Evolutionary conservation across 2,329 filamentous ascomycete genomes (phyloP).

Genomic region (Aplosporella prunicola): DNA sequence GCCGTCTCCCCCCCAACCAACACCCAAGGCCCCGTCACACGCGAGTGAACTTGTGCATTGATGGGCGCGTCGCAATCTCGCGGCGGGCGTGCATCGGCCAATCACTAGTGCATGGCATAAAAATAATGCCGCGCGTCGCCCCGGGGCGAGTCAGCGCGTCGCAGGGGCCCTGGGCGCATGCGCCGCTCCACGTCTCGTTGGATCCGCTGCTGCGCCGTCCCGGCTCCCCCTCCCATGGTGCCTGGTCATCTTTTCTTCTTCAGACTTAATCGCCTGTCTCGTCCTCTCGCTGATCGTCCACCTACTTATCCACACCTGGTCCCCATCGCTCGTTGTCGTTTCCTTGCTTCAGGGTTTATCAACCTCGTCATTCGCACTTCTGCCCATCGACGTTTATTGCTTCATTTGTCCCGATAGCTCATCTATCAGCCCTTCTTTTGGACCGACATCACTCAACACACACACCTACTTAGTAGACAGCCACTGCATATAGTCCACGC

Average conservation of each 20-base stretch:
- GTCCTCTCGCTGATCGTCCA: constrained; percentile 29
- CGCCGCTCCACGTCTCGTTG: constrained; percentile 24
- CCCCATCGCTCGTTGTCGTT: constrained; percentile 28
- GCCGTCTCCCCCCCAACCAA: too few relatives aligned
- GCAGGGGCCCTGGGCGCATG: constrained; percentile 24
- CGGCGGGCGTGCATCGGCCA: constrained; percentile 10
- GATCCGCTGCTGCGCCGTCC: constrained; percentile 29
- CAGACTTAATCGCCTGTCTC: constrained; percentile 27
- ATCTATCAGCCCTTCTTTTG: constrained; percentile 31
- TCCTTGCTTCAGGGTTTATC: constrained; percentile 32
- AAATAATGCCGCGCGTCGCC: constrained; percentile 29
- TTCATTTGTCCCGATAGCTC: constrained; percentile 28
- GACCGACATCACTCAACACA: neutral
- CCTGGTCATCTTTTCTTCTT: constrained; percentile 36
- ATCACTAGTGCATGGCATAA: constrained; percentile 27
- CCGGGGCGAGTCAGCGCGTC: constrained; percentile 13
- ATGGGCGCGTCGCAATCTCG: constrained; percentile 13
- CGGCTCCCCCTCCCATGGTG: constrained; percentile 17
- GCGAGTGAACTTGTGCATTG: neutral
- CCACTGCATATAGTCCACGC: constrained; percentile 25
- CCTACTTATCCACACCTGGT: constrained; percentile 30
- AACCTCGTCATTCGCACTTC: constrained; percentile 30
- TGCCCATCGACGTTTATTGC: constrained; percentile 21
- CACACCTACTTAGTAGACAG: constrained; percentile 27
- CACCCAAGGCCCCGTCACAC: too few relatives aligned